Evolutionary conservation across 1,284 basidiomycete genomes (phyloP), one percentile per base, ranked within the genome.

Genomic region (Cutaneotrichosporon mucoides): DNA sequence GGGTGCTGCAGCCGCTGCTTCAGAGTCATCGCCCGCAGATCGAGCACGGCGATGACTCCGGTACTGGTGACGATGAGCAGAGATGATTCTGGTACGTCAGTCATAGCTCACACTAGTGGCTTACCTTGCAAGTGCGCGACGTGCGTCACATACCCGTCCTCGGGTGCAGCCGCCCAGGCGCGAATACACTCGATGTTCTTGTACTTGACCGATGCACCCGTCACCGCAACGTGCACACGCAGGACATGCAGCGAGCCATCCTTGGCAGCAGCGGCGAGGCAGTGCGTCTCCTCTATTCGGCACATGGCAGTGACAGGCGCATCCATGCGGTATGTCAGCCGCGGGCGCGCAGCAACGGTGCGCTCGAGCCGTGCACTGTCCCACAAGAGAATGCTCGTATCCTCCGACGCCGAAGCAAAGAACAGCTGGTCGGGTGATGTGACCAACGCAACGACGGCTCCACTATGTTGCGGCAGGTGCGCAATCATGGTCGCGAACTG

Each of bases 361-460:
- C 89, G 83, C 68, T 91, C 90, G 41, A 92, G 76, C 8, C 88
- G 82, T 6, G 87, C 85, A 0, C 88, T 85, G 69, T 92, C 90
- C 90, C 89, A 92, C 6, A 91, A 82, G 71, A 90, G 88, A 62
- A 94, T 84, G 0, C 86, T 88, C 65, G 87, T 86, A 71, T 96
- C 92, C 64, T 89, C 86, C 1, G 92, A 94, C 0, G 87, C 84
- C 0, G 93, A 89, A 1, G 92, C 88, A 68, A 99, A 98, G 81
- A 97, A 99, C 65, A 87, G 79, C 65, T 96, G 92, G 72, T 99
- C 96, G 0, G 93, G 92, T 1, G 95, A 88, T 9, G 95, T 89
- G 0, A 88, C 88, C 13, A 99, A 81, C 1, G 86, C 84, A 1
- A 88, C 92, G 61, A 99, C 82, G 1, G 85, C 82, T 13, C 87